A percentile compares a stretch with the other conserved stretches of the same genome.
phyloP scores from a whole-genome alignment of 768 basidiomycete species.

The Antrodiella citrinella region DNA sequence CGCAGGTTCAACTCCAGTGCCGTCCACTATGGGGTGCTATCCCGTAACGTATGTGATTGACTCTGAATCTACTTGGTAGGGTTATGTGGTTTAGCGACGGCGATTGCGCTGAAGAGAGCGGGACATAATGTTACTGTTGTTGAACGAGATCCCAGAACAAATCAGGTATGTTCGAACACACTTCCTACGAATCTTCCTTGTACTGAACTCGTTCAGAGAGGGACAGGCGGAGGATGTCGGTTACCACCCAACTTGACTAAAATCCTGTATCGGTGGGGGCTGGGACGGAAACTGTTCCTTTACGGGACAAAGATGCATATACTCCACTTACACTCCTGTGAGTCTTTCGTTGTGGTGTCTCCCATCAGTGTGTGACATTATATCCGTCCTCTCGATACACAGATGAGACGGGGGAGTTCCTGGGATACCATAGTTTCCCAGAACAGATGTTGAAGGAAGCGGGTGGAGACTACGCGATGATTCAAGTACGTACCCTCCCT shows the following conservation, averaged over 20 bases:
- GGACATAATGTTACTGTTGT: constrained; percentile 27
- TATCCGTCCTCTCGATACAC: neutral
- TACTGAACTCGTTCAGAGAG: constrained; percentile 5
- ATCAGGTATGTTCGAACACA: neutral
- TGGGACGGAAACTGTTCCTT: constrained; percentile 18
- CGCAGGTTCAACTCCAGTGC: neutral
- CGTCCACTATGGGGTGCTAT: neutral
- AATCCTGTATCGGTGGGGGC: constrained; percentile 29
- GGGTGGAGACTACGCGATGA: constrained; percentile 39
- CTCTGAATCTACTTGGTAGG: constrained; percentile 16
- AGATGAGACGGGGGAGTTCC: constrained; percentile 37
- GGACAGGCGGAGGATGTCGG: constrained; percentile 18
- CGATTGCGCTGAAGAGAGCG: constrained; percentile 21
- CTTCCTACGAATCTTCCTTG: neutral
- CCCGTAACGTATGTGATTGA: no score
- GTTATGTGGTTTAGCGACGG: constrained; percentile 26
- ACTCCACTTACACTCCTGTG: constrained; percentile 18
- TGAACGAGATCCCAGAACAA: constrained; percentile 15
- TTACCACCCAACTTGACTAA: constrained; percentile 31
- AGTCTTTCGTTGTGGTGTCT: constrained; percentile 3
- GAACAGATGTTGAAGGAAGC: constrained; percentile 39
- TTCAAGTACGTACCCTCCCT: constrained; percentile 32
- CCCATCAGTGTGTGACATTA: neutral
- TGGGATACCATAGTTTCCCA: constrained; percentile 40
- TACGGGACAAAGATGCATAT: constrained; percentile 15